Percentiles rank a stretch among this genome's conserved stretches.
Evolutionary conservation across 148 eudicot genomes (phyloP).

Genomic region (Drosera capensis): DNA sequence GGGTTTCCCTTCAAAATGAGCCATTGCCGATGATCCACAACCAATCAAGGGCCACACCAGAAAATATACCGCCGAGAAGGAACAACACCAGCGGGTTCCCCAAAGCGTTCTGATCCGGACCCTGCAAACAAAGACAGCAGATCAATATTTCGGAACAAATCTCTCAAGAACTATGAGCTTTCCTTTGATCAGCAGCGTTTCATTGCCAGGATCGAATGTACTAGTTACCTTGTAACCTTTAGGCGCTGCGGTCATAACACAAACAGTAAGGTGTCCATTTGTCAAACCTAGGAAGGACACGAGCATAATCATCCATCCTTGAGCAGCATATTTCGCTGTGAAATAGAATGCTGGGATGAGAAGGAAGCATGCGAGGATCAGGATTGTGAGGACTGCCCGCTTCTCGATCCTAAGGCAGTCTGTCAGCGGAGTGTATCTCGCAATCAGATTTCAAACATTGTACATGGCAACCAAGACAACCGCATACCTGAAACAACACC

Average conservation of each 20-base stretch:
- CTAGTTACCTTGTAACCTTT: slow-evolving; percentile 54
- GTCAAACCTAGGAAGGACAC: slow-evolving; percentile 44
- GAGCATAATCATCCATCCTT: slow-evolving; percentile 74
- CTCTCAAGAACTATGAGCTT: too few species aligned
- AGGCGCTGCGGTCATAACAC: slow-evolving; percentile 53
- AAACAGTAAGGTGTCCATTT: slow-evolving; percentile 74
- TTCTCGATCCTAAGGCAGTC: slow-evolving; percentile 20
- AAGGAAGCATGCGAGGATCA: slow-evolving; percentile 26
- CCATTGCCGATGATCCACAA: slow-evolving; percentile 55
- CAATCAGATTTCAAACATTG: slow-evolving; percentile 42
- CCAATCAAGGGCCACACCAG: slow-evolving; percentile 59
- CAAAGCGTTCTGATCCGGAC: slow-evolving; percentile 70
- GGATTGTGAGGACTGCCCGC: slow-evolving; percentile 25
- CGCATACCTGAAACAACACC: slow-evolving; percentile 36
- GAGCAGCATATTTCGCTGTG: slow-evolving; percentile 64
- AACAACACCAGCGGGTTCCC: slow-evolving; percentile 48
- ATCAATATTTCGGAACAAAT: not conserved
- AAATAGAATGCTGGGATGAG: slow-evolving; percentile 53
- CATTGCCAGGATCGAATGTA: too few species aligned
- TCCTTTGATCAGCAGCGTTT: too few species aligned
- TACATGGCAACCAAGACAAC: slow-evolving; percentile 49
- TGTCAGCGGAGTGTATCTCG: slow-evolving; percentile 39
- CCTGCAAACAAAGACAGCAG: slow-evolving; percentile 18
- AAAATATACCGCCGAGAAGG: slow-evolving; percentile 45
- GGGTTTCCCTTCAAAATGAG: slow-evolving; percentile 8